Evolutionary conservation across 305 asterid species (phyloP).

Genomic region (Petunia hybrid): DNA sequence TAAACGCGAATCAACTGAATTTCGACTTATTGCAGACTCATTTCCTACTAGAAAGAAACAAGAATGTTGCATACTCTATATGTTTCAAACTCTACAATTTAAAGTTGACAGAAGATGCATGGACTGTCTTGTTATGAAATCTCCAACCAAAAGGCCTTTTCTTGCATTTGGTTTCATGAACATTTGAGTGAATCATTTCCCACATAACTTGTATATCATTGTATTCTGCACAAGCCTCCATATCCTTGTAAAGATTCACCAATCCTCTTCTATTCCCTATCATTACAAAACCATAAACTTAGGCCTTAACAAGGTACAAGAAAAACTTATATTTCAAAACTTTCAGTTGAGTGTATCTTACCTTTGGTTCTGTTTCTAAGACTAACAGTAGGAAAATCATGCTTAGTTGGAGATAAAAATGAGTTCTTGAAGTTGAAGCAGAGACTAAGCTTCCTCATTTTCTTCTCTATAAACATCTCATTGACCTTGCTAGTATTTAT

Average conservation of each 20-base stretch:
- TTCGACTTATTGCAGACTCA: constrained; percentile 8
- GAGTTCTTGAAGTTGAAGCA: constrained; percentile 40
- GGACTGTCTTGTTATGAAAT: constrained; percentile 45
- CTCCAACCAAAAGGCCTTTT: constrained; percentile 44
- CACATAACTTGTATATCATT: constrained; percentile 72
- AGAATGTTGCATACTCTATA: constrained; percentile 11
- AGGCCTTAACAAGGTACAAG: not conserved
- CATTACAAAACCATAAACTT: not conserved
- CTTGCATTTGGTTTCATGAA: constrained; percentile 36
- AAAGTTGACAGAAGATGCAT: constrained; percentile 1
- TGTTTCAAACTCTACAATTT: not conserved
- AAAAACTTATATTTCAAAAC: not conserved
- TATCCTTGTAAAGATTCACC: constrained; percentile 55
- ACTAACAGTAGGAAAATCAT: constrained; percentile 37
- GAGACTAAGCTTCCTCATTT: constrained; percentile 49
- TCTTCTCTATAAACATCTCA: constrained; percentile 46
- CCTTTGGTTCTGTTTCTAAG: constrained; percentile 53
- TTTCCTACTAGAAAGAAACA: not conserved
- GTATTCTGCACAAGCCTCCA: constrained; percentile 72
- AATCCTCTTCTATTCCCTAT: constrained; percentile 55
- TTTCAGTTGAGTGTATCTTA: constrained; percentile 28
- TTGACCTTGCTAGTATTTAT: constrained; percentile 39
- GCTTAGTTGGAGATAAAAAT: constrained; percentile 46
- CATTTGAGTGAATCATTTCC: constrained; percentile 54
- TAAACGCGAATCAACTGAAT: not conserved